A percentile compares a stretch with the other conserved stretches of the same genome.
phyloP scores from a whole-genome alignment of 2,329 filamentous ascomycete species.

The Fusarium napiforme region DNA sequence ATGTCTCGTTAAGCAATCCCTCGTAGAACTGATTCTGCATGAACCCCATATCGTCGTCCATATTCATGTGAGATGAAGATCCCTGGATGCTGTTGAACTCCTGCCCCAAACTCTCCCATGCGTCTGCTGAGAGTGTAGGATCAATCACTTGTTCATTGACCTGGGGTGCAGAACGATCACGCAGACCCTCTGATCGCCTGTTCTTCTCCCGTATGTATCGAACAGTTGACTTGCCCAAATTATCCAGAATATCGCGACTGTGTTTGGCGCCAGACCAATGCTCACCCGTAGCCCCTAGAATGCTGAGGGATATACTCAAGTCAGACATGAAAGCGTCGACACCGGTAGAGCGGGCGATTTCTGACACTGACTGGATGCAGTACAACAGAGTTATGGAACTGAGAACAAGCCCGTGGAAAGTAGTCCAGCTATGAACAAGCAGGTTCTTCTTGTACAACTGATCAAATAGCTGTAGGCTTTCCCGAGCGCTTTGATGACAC shows the following conservation, averaged over 20 bases:
- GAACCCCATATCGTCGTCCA: slow-evolving; percentile 4
- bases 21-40: slow-evolving; percentile 42
- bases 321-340: slow-evolving; percentile 55
- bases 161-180: not conserved
- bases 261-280: slow-evolving; percentile 63
- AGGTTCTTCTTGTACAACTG: slow-evolving; percentile 57
- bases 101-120: not conserved
- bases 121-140: not conserved
- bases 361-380: slow-evolving; percentile 59
- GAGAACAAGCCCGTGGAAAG: slow-evolving; percentile 60
- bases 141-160: not conserved
- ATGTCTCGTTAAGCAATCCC: slow-evolving; percentile 39
- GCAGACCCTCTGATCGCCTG: not conserved
- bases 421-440: slow-evolving; percentile 60
- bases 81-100: not conserved
- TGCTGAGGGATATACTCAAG: slow-evolving; percentile 55
- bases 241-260: slow-evolving; percentile 57
- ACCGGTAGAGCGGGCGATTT: slow-evolving; percentile 52
- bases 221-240: slow-evolving; percentile 48
- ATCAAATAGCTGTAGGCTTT: slow-evolving; percentile 54
- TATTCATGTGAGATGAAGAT: not conserved
- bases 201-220: slow-evolving; percentile 43
- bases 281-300: slow-evolving; percentile 62
- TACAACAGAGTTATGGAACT: slow-evolving; percentile 62
- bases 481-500: slow-evolving; percentile 57